A percentile compares a stretch with the other conserved stretches of the same genome.
Conservation (phyloP, 2,329 filamentous ascomycete genomes). For the Pseudocercospora eumusae region DNA sequence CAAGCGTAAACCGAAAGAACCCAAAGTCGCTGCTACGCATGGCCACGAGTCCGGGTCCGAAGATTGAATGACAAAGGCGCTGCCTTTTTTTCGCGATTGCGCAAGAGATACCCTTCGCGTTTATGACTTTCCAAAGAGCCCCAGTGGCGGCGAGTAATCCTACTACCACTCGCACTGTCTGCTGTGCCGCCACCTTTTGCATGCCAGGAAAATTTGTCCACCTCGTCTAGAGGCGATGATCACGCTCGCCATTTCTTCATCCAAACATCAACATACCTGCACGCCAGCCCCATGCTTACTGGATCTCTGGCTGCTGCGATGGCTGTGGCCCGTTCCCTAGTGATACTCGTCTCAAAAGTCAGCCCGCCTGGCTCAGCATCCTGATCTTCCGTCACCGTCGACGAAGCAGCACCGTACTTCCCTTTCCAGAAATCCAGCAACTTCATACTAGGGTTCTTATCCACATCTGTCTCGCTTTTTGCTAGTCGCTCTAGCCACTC, state of each 20-base stretch:
- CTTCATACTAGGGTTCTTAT: constrained; percentile 36
- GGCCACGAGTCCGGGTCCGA: constrained; percentile 2
- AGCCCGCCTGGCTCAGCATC: constrained; percentile 12
- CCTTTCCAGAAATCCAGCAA: constrained; percentile 35
- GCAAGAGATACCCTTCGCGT: constrained; percentile 1
- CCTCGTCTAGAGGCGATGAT: not conserved
- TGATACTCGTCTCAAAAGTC: constrained; percentile 9
- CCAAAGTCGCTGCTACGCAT: constrained; percentile 11
- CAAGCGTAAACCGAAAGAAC: constrained; percentile 30
- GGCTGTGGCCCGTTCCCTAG: not conserved
- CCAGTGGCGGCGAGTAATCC: not conserved
- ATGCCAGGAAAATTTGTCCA: not conserved
- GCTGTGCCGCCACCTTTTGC: not conserved
- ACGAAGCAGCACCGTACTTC: constrained; percentile 19
- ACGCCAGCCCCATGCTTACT: constrained; percentile 11
- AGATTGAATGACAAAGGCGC: not conserved
- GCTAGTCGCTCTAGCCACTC: constrained; percentile 25
- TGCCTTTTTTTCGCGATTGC: not conserved
- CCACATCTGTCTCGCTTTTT: constrained; percentile 25
- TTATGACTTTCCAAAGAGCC: not conserved
- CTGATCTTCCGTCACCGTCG: not conserved
- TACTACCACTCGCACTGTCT: not conserved
- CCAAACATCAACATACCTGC: constrained; percentile 16
- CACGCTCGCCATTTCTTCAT: constrained; percentile 14
- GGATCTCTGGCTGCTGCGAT: constrained; percentile 11